These are phyloP conservation scores for Malassezia furfur DNA, from an alignment of 1,284 basidiomycete genomes.

Conservation along the genomic window DNA sequence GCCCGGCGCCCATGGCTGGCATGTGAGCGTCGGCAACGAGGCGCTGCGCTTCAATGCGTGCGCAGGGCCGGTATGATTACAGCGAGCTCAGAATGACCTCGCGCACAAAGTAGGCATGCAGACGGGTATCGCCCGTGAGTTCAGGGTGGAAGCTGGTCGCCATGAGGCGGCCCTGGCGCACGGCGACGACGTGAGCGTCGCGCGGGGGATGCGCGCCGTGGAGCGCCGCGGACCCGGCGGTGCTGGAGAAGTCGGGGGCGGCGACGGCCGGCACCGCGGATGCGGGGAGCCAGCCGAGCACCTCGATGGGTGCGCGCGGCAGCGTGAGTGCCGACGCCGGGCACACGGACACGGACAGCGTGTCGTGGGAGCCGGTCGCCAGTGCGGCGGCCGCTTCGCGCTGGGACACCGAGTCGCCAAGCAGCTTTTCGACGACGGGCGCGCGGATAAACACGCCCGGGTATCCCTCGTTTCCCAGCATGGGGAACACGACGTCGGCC, in stretches of 20 bases:
- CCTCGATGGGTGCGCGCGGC: conserved; percentile 47
- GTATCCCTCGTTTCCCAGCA: conserved; percentile 61
- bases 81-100: not conserved
- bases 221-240: not conserved
- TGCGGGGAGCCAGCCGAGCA: conserved; percentile 64
- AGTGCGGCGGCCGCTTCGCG: conserved; percentile 9
- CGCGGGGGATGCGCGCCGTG: conserved; percentile 6
- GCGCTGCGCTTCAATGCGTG: conserved; percentile 53
- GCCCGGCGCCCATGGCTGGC: conserved; percentile 32
- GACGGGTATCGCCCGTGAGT: conserved; percentile 71
- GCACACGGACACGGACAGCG: conserved; percentile 5
- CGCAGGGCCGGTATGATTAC: conserved; percentile 4
- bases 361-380: conserved; percentile 9
- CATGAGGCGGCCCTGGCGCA: conserved; percentile 73
- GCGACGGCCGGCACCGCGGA: conserved; percentile 33
- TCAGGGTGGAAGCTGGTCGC: conserved; percentile 93
- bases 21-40: conserved; percentile 57
- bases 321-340: not conserved
- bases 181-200: conserved; percentile 63
- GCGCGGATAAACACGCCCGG: conserved; percentile 90
- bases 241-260: conserved; percentile 7
- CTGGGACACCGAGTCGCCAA: conserved; percentile 15
- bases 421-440: conserved; percentile 55
- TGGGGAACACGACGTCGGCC: conserved; percentile 61
- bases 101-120: conserved; percentile 74